Base-by-base conservation (phyloP, 495 filamentous ascomycete species). In the Penicillium antarcticum region DNA sequence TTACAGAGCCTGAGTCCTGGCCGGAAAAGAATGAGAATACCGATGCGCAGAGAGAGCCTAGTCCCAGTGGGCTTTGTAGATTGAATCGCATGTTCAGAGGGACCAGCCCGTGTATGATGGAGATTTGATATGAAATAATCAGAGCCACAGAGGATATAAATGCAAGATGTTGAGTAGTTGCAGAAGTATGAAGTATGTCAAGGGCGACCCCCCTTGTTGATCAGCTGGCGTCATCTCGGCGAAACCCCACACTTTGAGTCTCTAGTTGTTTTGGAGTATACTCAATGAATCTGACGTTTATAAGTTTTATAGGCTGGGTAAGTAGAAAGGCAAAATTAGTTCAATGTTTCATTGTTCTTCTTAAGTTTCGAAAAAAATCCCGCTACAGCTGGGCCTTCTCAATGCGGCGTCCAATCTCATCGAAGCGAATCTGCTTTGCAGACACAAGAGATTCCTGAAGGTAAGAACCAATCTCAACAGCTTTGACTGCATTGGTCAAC, bases 401-500 rank as follows among this genome's bases (percentile, higher is more conserved):
- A 26, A 63, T 76, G 60, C 80, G 76, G 45, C 55, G 76, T 14
- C 65, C 79, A 26, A 70, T 75, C 41, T 69, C 61, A 42, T 67
- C 66, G 45, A 84, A 84, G 40, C 58, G 73, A 41, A 85, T 75
- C 72, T 83, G 81, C 65, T 71, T 69, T 43, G 80, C 79, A n/a
- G 60, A 70, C 14, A 66, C 68, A 58, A 85, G 58, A 18, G 70
- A 72, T 58, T 85, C 81, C 60, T 82, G 79, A 45, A 84, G 63
- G 46, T 79, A 80, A 43, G 69, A 65, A 5, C 76, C 82, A 63
- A 85, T 82, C 63, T 74, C 69, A 12, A 85, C 76, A 6, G 82
- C 79, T 63, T 80, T 69, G 29, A 84, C 74, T 35, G 79, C 79
- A 18, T 76, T 76, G 16, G 51, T 65, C 38, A 83, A 52, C 62